phyloP scores from a whole-genome alignment of 345 rosid genomes.

The Gossypium longicalyx region DNA sequence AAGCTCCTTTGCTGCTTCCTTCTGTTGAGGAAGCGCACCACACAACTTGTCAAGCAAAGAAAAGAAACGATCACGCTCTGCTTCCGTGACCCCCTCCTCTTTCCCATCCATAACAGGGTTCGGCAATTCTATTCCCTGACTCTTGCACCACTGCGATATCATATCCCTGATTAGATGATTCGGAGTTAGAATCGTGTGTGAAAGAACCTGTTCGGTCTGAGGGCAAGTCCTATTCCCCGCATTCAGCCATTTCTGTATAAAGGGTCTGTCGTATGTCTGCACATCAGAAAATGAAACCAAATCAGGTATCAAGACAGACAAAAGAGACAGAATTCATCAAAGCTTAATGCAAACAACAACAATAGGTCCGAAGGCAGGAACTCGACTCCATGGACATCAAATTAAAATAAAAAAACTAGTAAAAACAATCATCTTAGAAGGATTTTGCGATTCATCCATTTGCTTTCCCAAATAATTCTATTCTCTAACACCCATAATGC shows the following conservation, averaged over 20 bases:
- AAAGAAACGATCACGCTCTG: slow-evolving; percentile 57
- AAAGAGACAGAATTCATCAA: too few relatives aligned
- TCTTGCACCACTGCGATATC: slow-evolving; percentile 81
- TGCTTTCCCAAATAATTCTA: neutral
- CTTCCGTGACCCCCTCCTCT: slow-evolving; percentile 50
- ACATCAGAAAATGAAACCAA: slow-evolving; percentile 17
- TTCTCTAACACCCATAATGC: neutral
- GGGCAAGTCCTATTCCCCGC: slow-evolving; percentile 89
- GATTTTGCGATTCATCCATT: neutral
- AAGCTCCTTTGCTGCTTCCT: slow-evolving; percentile 77
- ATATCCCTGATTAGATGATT: slow-evolving; percentile 67
- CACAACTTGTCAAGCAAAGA: slow-evolving; percentile 65
- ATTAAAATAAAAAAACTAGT: neutral
- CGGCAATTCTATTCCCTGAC: slow-evolving; percentile 47
- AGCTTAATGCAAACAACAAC: neutral
- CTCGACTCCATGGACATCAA: neutral
- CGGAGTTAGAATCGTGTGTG: slow-evolving; percentile 62
- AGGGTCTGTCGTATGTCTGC: slow-evolving; percentile 85
- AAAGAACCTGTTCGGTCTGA: slow-evolving; percentile 73
- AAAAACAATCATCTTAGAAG: neutral
- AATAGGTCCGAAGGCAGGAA: neutral
- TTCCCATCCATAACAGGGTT: slow-evolving; percentile 34
- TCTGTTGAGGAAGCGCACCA: slow-evolving; percentile 46
- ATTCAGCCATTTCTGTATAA: slow-evolving; percentile 79
- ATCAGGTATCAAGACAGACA: slow-evolving; percentile 4